Base-by-base conservation (phyloP, 306 rosid species). In the Rubus parviflorus region DNA sequence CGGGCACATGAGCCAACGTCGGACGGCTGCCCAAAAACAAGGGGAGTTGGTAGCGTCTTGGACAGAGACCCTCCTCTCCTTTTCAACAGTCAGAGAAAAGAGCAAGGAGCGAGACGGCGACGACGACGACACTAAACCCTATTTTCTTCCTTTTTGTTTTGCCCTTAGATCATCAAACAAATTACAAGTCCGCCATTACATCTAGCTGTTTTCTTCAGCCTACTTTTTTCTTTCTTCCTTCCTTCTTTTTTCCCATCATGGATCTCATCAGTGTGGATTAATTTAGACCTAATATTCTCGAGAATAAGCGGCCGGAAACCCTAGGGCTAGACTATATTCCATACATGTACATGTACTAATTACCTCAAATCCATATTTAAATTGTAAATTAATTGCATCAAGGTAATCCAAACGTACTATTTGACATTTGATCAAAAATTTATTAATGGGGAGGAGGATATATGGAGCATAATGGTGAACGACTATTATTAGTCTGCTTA, bases 1-100 rank as follows among this genome's bases (percentile, higher is more conserved):
- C 80, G 47, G 65, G 83, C 92, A 89, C 94, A 86, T 86, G 96
- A 82, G 84, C 80, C 79, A 52, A 83, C 90, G 87, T 85, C 80
- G 87, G 92, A 91, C 78, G 86, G 87, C 88, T 86, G 87, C 84
- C 88, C 81, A 68, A 83, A 72, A 75, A 82, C 83, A 42, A 83
- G 77, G 58, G 74, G 87, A 78, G 91, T 83, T 84, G 93, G 96
- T 88, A 81, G 85, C 79, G 43, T 81, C 70, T 56, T 58, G 61
- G 83, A 77, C 58, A 81, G 76, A 78, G 82, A 30, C 46, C 65
- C 60, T 68, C 35, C 5, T 40, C 42, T 19, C 72, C 19, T 20
- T 60, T 20, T 45, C 62, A 8, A 14, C 16, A 37, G 11, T 16
- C 23, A 53, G 25, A 72, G 15, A 70, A 62, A 5, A 30, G 6